phyloP scores from a whole-genome alignment of 2,329 filamentous ascomycete species.

The Aspergillus arachidicola region DNA sequence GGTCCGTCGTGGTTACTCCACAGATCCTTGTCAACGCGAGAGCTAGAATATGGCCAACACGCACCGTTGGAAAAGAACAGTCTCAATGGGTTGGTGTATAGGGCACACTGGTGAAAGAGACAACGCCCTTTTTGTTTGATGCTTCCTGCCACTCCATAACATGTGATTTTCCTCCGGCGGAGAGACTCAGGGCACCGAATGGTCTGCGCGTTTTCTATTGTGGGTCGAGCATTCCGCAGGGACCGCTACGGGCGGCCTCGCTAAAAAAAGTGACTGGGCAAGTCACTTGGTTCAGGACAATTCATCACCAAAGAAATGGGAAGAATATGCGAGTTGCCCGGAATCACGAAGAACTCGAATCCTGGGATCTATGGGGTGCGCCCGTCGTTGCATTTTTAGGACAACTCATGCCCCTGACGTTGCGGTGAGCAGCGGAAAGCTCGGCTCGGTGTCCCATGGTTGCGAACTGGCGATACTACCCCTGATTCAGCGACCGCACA shows the following conservation, averaged over 20 bases:
- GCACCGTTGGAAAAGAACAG: neutral
- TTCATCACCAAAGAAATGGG: neutral
- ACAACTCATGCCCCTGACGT: conserved; percentile 7
- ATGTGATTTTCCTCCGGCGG: neutral
- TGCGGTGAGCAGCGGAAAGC: conserved; percentile 22
- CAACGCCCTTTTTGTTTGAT: neutral
- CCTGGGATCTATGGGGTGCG: neutral
- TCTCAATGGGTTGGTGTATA: neutral
- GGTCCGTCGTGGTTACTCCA: neutral
- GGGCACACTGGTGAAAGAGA: neutral
- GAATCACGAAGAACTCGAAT: neutral
- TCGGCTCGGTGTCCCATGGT: conserved; percentile 25
- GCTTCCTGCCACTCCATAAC: neutral
- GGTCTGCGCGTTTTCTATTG: conserved; percentile 10
- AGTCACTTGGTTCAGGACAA: neutral
- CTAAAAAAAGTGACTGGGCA: neutral
- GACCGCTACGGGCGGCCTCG: neutral
- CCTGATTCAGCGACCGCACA: conserved; percentile 12
- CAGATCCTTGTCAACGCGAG: neutral
- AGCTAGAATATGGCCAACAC: neutral
- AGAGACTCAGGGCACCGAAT: conserved; percentile 4
- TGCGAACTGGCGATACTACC: conserved; percentile 5
- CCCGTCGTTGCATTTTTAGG: neutral
- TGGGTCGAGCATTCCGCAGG: conserved; percentile 1
- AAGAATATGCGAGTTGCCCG: neutral